phyloP scores from a whole-genome alignment of 2,329 filamentous ascomycete species.

The Didymella pomorum region DNA sequence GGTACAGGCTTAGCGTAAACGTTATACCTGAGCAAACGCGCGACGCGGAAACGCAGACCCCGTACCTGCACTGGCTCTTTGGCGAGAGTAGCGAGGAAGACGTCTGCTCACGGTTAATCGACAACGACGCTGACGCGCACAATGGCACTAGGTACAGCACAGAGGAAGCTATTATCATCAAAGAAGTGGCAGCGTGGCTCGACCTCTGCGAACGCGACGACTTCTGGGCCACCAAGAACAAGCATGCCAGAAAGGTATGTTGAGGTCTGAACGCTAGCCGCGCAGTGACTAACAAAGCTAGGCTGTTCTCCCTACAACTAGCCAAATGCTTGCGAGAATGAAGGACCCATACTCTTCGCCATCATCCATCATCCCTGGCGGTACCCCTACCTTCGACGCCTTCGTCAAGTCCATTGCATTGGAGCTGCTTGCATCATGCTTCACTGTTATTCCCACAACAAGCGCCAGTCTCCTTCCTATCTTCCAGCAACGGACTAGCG shows the following conservation, averaged over 20 bases:
- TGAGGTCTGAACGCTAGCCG: too few relatives aligned
- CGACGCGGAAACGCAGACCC: conserved; percentile 10
- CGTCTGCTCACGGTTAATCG: neutral
- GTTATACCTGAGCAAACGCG: conserved; percentile 19
- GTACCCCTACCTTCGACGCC: conserved; percentile 18
- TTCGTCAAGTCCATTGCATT: conserved; percentile 33
- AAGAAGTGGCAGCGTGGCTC: conserved; percentile 32
- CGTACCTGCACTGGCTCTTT: conserved; percentile 19
- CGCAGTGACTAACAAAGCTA: neutral
- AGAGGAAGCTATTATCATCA: conserved; percentile 25
- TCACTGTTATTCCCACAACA: conserved; percentile 25
- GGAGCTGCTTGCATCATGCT: conserved; percentile 38
- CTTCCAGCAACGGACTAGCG: conserved; percentile 7
- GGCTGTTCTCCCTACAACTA: neutral
- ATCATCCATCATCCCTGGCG: neutral
- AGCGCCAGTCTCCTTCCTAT: conserved; percentile 24
- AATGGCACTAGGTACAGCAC: neutral
- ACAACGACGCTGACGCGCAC: neutral
- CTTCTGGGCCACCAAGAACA: conserved; percentile 22
- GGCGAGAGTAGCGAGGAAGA: conserved; percentile 13
- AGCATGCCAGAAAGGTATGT: neutral
- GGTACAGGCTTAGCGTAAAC: conserved; percentile 20
- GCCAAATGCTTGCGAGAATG: conserved; percentile 2
- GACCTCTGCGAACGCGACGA: conserved; percentile 25
- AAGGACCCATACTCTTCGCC: neutral